Base-by-base conservation (phyloP, 2,329 filamentous ascomycete genomes). In the Exophiala sideris region DNA sequence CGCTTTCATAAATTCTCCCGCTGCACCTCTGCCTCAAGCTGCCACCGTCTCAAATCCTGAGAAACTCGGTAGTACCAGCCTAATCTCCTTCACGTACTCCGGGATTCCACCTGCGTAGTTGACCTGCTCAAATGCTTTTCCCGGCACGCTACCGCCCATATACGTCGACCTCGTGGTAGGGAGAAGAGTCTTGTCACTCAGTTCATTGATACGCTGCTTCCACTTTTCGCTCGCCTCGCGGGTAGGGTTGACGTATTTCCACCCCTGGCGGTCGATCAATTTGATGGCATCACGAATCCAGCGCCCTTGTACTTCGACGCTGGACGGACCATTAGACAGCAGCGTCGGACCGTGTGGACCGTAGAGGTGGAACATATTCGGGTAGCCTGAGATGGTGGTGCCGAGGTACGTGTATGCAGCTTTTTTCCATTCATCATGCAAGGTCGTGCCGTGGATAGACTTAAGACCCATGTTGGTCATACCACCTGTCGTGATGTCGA, bases 301-400 rank as follows among this genome's bases (percentile, higher is more conserved):
- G 0, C 78, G 69, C 2, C 80, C 81, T 61, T 85, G 82, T 0
- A 80, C 61, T 58, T 83, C 79, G 10, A 79, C 74, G 0, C 70
- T 74, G 0, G 77, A 74, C 0, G 82, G 82, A 0, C 81, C 82
- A 59, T 84, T 85, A 63, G 71, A 67, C 3, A 84, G 67, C 0
- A 79, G 73, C 0, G 80, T 83, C 1, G 81, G 82, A 0, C 71
- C 78, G 21, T 85, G 81, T 1, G 75, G 68, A 0, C 80, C 80
- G 60, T 83, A 83, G 47, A 78, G 60, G 51, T 73, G 73, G 66
- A 79, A 78, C 69, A 79, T 70, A 41, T 80, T 80, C 0, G 76
- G 74, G 53, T 74, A 76, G 2, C 68, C 67, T 20, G 67, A 58
- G 9, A 71, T 67, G 0, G 69, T 68, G 21, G 72, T 66, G 1